A percentile compares a stretch with the other conserved stretches of the same genome.
Evolutionary conservation across 495 filamentous ascomycete genomes (phyloP).

Genomic region (Melanomma pulvis-pyrius): DNA sequence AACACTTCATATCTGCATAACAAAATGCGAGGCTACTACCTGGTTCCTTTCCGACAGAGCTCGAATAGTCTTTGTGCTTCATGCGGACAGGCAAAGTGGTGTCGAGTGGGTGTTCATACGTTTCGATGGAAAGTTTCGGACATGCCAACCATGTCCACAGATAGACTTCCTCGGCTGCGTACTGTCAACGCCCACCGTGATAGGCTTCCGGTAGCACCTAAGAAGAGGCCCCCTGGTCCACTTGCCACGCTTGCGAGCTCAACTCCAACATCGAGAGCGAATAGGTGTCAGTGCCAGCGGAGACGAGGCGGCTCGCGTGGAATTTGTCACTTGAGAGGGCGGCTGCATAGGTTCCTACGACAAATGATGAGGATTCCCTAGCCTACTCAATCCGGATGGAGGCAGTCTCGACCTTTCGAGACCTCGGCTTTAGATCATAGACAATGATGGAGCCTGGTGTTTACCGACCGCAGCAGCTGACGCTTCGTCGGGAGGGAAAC

Average conservation of each 20-base stretch:
- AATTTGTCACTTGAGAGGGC: background rate
- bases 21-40: background rate
- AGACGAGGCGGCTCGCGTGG: background rate
- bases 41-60: background rate
- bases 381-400: background rate
- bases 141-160: background rate
- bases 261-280: background rate
- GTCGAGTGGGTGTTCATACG: background rate
- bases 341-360: background rate
- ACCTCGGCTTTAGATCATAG: background rate
- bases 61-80: background rate
- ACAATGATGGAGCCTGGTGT: no score
- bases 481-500: no score
- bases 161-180: background rate
- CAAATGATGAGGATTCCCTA: background rate
- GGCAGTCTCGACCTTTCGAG: background rate
- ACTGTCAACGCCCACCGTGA: background rate
- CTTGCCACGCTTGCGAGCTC: background rate
- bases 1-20: background rate
- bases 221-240: background rate
- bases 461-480: no score
- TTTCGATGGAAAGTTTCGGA: background rate
- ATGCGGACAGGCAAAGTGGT: background rate
- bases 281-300: background rate
- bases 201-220: background rate